Evolutionary conservation across 2,329 filamentous ascomycete species (phyloP), one percentile per base, ranked within the genome.

Genomic region (Trichoderma pleuroti): DNA sequence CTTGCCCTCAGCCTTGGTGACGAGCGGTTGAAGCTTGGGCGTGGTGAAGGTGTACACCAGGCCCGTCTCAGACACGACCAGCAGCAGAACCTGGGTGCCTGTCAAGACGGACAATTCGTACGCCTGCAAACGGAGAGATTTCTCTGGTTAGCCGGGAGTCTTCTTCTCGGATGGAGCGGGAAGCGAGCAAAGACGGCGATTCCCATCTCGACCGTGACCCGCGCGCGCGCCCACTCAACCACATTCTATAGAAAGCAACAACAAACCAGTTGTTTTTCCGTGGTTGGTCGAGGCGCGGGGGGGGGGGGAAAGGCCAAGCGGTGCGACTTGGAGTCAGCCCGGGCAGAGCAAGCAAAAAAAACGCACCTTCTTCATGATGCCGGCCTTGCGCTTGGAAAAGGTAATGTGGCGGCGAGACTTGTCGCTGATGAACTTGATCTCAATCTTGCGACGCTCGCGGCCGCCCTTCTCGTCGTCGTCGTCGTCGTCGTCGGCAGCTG

Each of bases 401-500:
- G 96, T 98, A 81, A 98, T 99, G 86, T 99, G 96, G 74, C 96
- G 92, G 85, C 96, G 94, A 85, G 95, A 98, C 87, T 99, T 99
- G 85, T 99, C 96, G 84, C 94, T 95, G 83, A 99, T 99, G 86
- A 99, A 99, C 88, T 99, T 99, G 86, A 99, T 99, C 84, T 99
- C 96, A 79, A 99, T 99, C 92, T 99, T 99, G 85, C 96, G 91
- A 81, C 96, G 92, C 88, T 98, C 96, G 83, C 96, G 94, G 80
- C 94, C 94, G 74, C 93, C 93, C 90, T 98, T 98, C 83, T 98
- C 95, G 77, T 97, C 94, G 77, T 98, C 94, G 75, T 98, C 96
- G 75, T 98, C 95, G 76, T 98, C 96, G 80, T 98, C 96, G 81
- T 98, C 95, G 78, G 91, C 90, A 67, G 90, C 88, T 74, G 92